Evolutionary conservation across 495 filamentous ascomycete species (phyloP).

Genomic region (Annulohypoxylon bovei): DNA sequence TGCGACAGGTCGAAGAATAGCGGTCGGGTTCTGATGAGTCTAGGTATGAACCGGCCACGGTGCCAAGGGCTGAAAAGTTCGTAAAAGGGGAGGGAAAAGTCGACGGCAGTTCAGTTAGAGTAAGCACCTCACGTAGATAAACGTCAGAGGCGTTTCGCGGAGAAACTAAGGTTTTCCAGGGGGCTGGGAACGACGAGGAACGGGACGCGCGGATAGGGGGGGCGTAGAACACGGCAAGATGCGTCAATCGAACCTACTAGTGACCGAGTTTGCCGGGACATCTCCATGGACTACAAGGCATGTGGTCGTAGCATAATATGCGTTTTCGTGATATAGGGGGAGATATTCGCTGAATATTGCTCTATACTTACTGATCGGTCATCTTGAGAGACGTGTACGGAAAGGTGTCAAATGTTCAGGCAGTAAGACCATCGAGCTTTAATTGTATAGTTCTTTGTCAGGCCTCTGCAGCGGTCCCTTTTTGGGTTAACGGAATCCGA

Average conservation of each 20-base stretch:
- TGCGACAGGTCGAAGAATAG: slow-evolving; percentile 26
- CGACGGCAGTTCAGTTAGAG: too few relatives aligned
- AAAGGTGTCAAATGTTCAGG: slow-evolving; percentile 22
- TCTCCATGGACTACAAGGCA: slow-evolving; percentile 5
- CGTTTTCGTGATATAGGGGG: slow-evolving; percentile 22
- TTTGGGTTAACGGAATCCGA: slow-evolving; percentile 36
- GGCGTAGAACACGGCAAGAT: slow-evolving; percentile 23
- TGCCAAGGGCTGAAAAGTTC: slow-evolving; percentile 4
- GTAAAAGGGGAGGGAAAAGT: not conserved
- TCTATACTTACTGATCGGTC: slow-evolving; percentile 24
- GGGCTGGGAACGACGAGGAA: slow-evolving; percentile 29
- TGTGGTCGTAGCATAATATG: slow-evolving; percentile 11
- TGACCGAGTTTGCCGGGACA: slow-evolving; percentile 20
- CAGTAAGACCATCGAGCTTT: slow-evolving; percentile 21
- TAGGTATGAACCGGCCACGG: not conserved
- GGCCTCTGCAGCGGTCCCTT: slow-evolving; percentile 39
- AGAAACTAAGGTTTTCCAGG: slow-evolving; percentile 28
- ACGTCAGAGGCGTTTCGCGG: slow-evolving; percentile 26
- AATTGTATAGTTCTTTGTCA: slow-evolving; percentile 40
- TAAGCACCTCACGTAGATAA: not conserved
- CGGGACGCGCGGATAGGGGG: slow-evolving; percentile 39
- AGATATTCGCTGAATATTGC: slow-evolving; percentile 41
- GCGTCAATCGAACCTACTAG: slow-evolving; percentile 24
- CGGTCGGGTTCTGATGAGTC: slow-evolving; percentile 25
- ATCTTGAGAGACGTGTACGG: slow-evolving; percentile 14